Evolutionary conservation across 2,329 filamentous ascomycete species (phyloP).

Genomic region (Trichoderma harzianum): DNA sequence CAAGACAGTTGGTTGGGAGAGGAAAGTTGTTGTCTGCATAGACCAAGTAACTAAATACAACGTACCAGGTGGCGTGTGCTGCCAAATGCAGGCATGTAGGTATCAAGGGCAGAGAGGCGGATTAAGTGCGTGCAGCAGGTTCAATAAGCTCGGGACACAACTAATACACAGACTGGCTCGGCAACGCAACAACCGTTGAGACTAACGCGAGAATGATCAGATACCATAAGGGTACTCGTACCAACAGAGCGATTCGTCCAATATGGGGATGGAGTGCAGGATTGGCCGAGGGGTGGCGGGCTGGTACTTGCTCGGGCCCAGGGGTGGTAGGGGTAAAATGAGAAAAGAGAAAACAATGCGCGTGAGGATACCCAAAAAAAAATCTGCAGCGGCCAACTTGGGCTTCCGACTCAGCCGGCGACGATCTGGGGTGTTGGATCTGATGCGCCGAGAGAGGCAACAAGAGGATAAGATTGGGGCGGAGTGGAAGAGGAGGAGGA

Average conservation of each 20-base stretch:
- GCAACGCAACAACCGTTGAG: neutral
- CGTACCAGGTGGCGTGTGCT: neutral
- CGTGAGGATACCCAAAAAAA: neutral
- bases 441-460: neutral
- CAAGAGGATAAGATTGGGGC: neutral
- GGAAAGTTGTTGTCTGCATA: neutral
- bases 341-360: conserved; percentile 17
- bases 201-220: conserved; percentile 6
- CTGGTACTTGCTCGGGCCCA: neutral
- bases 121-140: neutral
- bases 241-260: conserved; percentile 29
- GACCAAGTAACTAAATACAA: neutral
- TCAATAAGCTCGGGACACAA: neutral
- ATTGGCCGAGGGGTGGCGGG: conserved; percentile 20
- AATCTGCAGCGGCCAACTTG: conserved; percentile 2
- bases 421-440: neutral
- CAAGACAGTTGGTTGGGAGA: neutral
- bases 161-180: neutral
- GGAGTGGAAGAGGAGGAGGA: neutral
- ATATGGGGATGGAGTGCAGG: conserved; percentile 21
- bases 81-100: neutral
- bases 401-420: conserved; percentile 2
- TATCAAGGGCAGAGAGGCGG: neutral
- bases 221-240: conserved; percentile 20
- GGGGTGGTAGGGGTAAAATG: conserved; percentile 15